Conservation (phyloP, 176 grass and related monocot genomes). For the Calamus simplicifolius region DNA sequence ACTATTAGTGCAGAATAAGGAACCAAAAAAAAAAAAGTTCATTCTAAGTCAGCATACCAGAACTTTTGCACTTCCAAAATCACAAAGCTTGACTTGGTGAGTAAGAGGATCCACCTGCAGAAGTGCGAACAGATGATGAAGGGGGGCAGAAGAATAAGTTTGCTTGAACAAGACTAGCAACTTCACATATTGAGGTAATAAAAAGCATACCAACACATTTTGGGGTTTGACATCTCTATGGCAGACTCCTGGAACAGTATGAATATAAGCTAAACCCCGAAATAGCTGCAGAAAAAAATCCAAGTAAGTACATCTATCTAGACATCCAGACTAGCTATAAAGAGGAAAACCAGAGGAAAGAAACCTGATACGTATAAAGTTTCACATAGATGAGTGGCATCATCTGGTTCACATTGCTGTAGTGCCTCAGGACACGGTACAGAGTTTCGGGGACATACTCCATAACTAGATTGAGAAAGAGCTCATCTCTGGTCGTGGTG, state of each 20-base stretch:
- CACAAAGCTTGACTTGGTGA: conserved; percentile 17
- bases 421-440: conserved; percentile 18
- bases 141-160: not conserved
- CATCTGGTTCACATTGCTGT: conserved; percentile 11
- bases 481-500: conserved; percentile 17
- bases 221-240: conserved; percentile 22
- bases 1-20: not conserved
- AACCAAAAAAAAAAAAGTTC: not conserved
- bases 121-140: not conserved
- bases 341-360: not conserved
- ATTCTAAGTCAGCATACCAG: conserved; percentile 8
- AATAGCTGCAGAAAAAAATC: conserved; percentile 13
- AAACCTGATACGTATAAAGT: conserved; percentile 15
- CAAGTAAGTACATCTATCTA: not conserved
- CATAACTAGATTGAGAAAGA: conserved; percentile 19
- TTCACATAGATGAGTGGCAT: conserved; percentile 22
- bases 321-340: not conserved
- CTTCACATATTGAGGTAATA: not conserved
- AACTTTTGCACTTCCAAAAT: conserved; percentile 24
- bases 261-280: conserved; percentile 15
- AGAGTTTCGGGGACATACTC: conserved; percentile 16
- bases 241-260: conserved; percentile 9
- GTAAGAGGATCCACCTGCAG: conserved; percentile 17
- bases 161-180: not conserved
- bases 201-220: conserved; percentile 11